Percentiles rank a stretch among this genome's conserved stretches.
Evolutionary conservation across 2,329 filamentous ascomycete species (phyloP).

Genomic region (Elsinoe batatas): DNA sequence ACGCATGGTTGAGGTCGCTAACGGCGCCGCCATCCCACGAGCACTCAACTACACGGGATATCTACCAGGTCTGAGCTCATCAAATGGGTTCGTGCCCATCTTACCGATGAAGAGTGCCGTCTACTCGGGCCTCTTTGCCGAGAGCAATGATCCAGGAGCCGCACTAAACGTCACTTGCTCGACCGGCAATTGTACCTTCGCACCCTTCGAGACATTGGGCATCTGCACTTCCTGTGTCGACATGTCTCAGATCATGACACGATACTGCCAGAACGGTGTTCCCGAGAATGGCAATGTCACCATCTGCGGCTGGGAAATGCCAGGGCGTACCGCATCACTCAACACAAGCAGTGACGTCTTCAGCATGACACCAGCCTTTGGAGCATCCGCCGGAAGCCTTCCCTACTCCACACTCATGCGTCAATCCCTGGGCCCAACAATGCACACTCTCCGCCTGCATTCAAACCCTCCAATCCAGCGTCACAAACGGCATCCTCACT

Average conservation of each 20-base stretch:
- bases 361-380: conserved; percentile 16
- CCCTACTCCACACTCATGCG: conserved; percentile 15
- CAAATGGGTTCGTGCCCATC: conserved; percentile 15
- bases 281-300: conserved; percentile 9
- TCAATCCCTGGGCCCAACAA: conserved; percentile 14
- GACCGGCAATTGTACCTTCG: conserved; percentile 28
- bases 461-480: conserved; percentile 13
- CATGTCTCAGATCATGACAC: conserved; percentile 11
- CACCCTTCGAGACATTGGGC: conserved; percentile 25
- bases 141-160: conserved; percentile 16
- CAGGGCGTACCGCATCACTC: conserved; percentile 6
- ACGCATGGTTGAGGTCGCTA: conserved; percentile 3
- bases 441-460: conserved; percentile 15
- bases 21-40: conserved; percentile 8
- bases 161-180: conserved; percentile 22
- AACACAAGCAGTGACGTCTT: conserved; percentile 15
- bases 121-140: conserved; percentile 24
- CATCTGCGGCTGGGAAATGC: conserved; percentile 14
- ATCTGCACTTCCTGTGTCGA: conserved; percentile 20
- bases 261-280: conserved; percentile 8
- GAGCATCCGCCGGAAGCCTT: conserved; percentile 11
- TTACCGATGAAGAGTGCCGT: conserved; percentile 23
- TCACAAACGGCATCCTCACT: conserved; percentile 13
- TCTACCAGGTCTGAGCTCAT: conserved; percentile 13
- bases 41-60: conserved; percentile 15